These are phyloP conservation scores for Anthostomella pinea DNA, from an alignment of 2,329 filamentous ascomycete genomes.

Conservation along the genomic window DNA sequence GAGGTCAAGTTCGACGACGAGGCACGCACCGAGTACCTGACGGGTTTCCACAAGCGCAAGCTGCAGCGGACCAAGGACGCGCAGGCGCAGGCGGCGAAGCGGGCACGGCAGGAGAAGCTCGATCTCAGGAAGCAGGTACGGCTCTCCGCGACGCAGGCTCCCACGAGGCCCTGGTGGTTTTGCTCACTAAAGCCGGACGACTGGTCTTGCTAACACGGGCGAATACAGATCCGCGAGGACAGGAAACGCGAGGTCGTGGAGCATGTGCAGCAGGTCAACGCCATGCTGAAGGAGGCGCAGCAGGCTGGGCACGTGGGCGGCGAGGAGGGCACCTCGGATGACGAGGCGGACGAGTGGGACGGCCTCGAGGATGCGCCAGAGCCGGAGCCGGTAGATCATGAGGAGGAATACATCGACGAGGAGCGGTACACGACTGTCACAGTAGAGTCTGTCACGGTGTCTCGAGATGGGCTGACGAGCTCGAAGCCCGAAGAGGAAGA, in stretches of 20 bases:
- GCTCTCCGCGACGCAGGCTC: too few species aligned
- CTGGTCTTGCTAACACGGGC: too few species aligned
- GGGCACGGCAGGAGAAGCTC: slow-evolving; percentile 74
- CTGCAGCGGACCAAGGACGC: slow-evolving; percentile 79
- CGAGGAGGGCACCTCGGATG: slow-evolving; percentile 29
- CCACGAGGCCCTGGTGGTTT: too few species aligned
- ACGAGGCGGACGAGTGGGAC: slow-evolving; percentile 53
- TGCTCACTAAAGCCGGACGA: too few species aligned
- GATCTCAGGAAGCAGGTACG: slow-evolving; percentile 71
- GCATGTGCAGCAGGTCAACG: slow-evolving; percentile 75
- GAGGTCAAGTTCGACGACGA: slow-evolving; percentile 82
- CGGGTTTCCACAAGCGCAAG: slow-evolving; percentile 96
- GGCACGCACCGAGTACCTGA: slow-evolving; percentile 83
- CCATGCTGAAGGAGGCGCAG: slow-evolving; percentile 62
- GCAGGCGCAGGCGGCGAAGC: slow-evolving; percentile 75
- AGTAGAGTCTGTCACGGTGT: slow-evolving; percentile 81
- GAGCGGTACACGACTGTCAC: slow-evolving; percentile 95
- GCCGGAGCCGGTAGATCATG: slow-evolving; percentile 61
- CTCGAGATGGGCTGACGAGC: slow-evolving; percentile 65
- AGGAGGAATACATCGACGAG: slow-evolving; percentile 95
- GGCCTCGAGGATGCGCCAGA: slow-evolving; percentile 57
- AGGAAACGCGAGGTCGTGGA: slow-evolving; percentile 77
- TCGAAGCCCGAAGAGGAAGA: slow-evolving; percentile 45
- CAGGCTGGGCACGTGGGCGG: slow-evolving; percentile 41
- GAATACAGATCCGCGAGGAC: slow-evolving; percentile 75